A percentile compares a stretch with the other conserved stretches of the same genome.
These are phyloP conservation scores for Monilinia fructigena DNA, from an alignment of 2,329 filamentous ascomycete genomes.

Conservation along the genomic window DNA sequence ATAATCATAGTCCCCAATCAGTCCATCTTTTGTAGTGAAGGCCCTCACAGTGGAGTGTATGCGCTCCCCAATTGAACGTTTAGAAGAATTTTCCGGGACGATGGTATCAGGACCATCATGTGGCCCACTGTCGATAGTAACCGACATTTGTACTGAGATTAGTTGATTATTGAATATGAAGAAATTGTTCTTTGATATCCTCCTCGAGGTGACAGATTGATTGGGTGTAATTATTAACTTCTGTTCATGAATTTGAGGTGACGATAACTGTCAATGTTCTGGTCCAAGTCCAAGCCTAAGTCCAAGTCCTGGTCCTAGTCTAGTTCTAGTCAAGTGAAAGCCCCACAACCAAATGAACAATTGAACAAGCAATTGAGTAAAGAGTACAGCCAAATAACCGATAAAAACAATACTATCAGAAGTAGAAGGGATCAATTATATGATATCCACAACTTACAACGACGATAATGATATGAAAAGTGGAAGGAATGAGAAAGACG, in stretches of 20 bases:
- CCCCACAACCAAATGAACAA: too few species aligned
- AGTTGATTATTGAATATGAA: background rate
- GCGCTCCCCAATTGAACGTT: constrained; percentile 45
- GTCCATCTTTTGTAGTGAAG: constrained; percentile 59
- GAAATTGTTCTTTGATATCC: background rate
- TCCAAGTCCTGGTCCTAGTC: background rate
- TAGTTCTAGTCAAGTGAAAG: too few species aligned
- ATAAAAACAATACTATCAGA: background rate
- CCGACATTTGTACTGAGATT: constrained; percentile 27
- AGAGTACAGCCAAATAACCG: background rate
- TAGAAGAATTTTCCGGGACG: constrained; percentile 42
- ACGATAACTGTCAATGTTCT: background rate
- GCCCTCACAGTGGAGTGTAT: constrained; percentile 44
- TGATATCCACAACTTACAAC: background rate
- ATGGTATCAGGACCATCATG: constrained; percentile 46
- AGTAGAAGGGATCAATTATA: background rate
- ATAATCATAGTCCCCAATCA: constrained; percentile 88
- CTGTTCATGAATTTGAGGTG: background rate
- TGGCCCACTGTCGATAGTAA: constrained; percentile 35
- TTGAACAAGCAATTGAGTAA: background rate
- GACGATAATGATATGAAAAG: background rate
- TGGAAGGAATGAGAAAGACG: background rate
- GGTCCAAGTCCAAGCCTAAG: background rate
- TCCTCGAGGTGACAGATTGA: background rate
- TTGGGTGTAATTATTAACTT: background rate